Base-by-base conservation (phyloP, 495 filamentous ascomycete species). In the Podospora comata region DNA sequence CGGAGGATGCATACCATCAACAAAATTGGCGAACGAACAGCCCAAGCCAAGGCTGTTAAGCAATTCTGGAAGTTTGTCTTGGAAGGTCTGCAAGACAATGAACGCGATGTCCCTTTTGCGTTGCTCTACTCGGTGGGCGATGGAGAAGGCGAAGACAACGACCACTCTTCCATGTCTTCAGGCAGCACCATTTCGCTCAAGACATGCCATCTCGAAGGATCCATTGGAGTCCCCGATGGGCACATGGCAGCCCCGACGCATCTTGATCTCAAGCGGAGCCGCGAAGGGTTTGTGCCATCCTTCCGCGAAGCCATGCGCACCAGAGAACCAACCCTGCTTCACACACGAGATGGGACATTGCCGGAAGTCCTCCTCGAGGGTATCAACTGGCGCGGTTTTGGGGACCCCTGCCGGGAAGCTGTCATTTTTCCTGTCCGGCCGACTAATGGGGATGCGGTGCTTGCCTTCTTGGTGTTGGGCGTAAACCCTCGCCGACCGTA, bases 1-100 rank as follows among this genome's bases (percentile, higher is more conserved):
- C 74, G 86, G 32, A 80, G 86, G 16, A 86, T 85, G 80, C 69
- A 84, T n/a, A 86, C 85, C 15, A 77, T 87, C 27, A 80, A 85
- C 65, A 83, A 86, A 70, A 73, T 89, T 4, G 86, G 85, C 55
- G 85, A 88, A 60, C 81, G 78, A 15, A 88, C 85, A 5, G 85
- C 84, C 11, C 77, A 81, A 7, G 87, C 87, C n/a, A 78, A 80
- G 57, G 83, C 87, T 59, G 79, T 88, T n/a, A 84, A 81, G 67
- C 78, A 78, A 19, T 85, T 87, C 68, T 88, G 86, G 86, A 63
- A 65, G 7, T 76, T 82, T 34, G 78, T 85, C 5, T 74, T 88
- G 13, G 79, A 77, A 4, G 82, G 80, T 0, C 74, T 88, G 6
- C 78, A 79, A 30, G 80, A 80, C 54, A 85, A 88, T 73, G 60